These are phyloP conservation scores for Dipteronia sinensis DNA, from an alignment of 345 rosid genomes.

Conservation along the genomic window DNA sequence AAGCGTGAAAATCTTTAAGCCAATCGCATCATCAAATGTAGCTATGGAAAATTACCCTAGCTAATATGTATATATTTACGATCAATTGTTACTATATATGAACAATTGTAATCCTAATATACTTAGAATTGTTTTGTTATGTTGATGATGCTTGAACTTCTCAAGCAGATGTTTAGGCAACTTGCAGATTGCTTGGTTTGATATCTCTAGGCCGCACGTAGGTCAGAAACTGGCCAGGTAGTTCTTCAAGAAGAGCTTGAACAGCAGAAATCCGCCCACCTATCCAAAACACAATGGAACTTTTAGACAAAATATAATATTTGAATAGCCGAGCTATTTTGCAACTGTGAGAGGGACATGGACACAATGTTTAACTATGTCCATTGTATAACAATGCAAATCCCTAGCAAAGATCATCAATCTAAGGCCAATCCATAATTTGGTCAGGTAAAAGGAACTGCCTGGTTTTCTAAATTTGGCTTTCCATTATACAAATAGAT, in stretches of 20 bases:
- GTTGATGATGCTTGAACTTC: too few relatives aligned
- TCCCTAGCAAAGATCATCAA: background rate
- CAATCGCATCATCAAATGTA: background rate
- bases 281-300: slow-evolving; percentile 14
- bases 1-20: too few relatives aligned
- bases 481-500: background rate
- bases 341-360: background rate
- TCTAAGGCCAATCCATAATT: background rate
- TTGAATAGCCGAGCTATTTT: too few relatives aligned
- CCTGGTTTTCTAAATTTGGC: background rate
- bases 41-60: background rate
- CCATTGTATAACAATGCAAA: too few relatives aligned
- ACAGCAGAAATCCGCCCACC: slow-evolving; percentile 73
- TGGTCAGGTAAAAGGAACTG: background rate
- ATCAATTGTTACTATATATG: background rate
- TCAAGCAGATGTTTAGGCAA: background rate
- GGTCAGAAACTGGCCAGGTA: slow-evolving; percentile 80
- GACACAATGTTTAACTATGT: too few relatives aligned
- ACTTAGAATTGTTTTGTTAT: background rate
- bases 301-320: background rate
- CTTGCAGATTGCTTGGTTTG: slow-evolving; percentile 37
- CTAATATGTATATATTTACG: background rate
- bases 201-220: slow-evolving; percentile 65
- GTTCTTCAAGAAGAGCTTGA: slow-evolving; percentile 79
- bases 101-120: background rate